Evolutionary conservation across 2,329 filamentous ascomycete genomes (phyloP).

Genomic region (Xenosphaeropsis pyriputrescens): DNA sequence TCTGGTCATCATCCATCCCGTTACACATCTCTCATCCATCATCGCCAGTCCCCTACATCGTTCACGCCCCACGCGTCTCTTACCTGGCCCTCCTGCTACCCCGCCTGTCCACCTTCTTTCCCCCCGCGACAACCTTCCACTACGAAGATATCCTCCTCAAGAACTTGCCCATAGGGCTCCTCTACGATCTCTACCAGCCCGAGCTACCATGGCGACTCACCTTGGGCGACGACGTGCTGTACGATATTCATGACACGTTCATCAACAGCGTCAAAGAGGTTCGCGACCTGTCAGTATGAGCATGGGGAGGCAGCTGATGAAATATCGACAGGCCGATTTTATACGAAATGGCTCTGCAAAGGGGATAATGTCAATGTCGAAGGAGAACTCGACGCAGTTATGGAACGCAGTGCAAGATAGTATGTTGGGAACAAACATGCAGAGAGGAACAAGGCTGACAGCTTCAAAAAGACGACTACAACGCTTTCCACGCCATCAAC

Average conservation of each 20-base stretch:
- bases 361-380: constrained; percentile 56
- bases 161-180: constrained; percentile 53
- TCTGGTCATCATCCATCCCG: constrained; percentile 18
- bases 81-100: constrained; percentile 54
- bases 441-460: no score
- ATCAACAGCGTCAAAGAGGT: constrained; percentile 57
- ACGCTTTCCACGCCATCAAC: constrained; percentile 55
- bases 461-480: no score
- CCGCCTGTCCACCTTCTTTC: constrained; percentile 27
- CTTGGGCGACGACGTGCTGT: constrained; percentile 40
- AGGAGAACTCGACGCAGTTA: constrained; percentile 49
- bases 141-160: constrained; percentile 55
- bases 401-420: constrained; percentile 50
- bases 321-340: constrained; percentile 32
- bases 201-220: constrained; percentile 46
- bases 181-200: constrained; percentile 46
- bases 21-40: constrained; percentile 17
- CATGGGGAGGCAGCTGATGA: neutral
- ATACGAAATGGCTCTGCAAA: constrained; percentile 56
- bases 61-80: constrained; percentile 49
- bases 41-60: constrained; percentile 20
- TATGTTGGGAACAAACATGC: constrained; percentile 17
- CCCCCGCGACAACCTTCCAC: constrained; percentile 27
- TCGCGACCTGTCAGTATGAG: neutral
- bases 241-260: constrained; percentile 40